phyloP scores from a whole-genome alignment of 2,329 filamentous ascomycete genomes.

The Byssothecium circinans region DNA sequence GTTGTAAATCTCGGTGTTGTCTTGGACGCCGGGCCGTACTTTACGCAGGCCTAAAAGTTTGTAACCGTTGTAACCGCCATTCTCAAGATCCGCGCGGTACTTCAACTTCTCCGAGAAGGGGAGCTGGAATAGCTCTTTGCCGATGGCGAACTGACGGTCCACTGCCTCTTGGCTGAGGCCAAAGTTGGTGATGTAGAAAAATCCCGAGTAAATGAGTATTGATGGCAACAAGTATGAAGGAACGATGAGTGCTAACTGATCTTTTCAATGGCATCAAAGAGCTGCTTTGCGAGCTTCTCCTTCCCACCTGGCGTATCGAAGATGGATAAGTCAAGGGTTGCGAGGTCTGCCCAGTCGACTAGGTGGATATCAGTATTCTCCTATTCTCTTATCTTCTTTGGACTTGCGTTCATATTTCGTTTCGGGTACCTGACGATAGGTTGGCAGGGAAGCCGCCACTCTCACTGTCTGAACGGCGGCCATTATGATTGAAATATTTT shows the following conservation, averaged over 20 bases:
- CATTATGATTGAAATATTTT: background rate
- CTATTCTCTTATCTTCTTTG: background rate
- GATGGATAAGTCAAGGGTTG: constrained; percentile 5
- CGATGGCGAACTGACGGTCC: constrained; percentile 19
- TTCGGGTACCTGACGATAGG: constrained; percentile 10
- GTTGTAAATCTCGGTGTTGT: constrained; percentile 63
- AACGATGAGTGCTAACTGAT: no score
- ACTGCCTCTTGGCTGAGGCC: constrained; percentile 16
- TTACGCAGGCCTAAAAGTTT: constrained; percentile 16
- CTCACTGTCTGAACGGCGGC: constrained; percentile 6
- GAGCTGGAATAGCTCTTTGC: constrained; percentile 14
- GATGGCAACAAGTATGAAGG: no score
- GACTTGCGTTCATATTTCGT: constrained; percentile 9
- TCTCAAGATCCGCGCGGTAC: constrained; percentile 17
- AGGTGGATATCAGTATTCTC: background rate
- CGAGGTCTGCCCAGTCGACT: constrained; percentile 11
- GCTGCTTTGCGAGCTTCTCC: constrained; percentile 5
- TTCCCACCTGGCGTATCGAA: constrained; percentile 5
- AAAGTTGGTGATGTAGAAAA: constrained; percentile 20
- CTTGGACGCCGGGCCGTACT: constrained; percentile 45
- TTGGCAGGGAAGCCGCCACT: constrained; percentile 1
- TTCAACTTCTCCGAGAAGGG: constrained; percentile 14
- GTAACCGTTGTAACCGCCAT: constrained; percentile 53
- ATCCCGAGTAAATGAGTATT: constrained; percentile 3
- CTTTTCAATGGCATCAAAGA: constrained; percentile 2